These are phyloP conservation scores for Penicillium crustosum DNA, from an alignment of 2,329 filamentous ascomycete species.

Conservation along the genomic window DNA sequence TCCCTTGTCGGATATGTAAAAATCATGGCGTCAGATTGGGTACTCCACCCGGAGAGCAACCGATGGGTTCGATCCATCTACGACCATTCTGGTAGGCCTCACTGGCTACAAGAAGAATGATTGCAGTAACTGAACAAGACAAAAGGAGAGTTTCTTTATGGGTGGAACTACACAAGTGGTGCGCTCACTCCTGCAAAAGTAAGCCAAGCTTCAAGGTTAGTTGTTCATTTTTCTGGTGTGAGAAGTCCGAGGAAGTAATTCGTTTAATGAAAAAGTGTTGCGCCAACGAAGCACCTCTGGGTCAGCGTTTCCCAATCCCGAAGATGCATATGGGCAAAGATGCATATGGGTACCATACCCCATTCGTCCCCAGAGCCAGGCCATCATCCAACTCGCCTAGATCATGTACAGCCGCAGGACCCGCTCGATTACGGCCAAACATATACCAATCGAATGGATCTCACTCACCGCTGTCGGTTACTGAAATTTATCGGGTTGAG, in stretches of 20 bases:
- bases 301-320: not conserved
- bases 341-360: not conserved
- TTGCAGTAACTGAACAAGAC: not conserved
- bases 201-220: not conserved
- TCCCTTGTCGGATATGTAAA: not conserved
- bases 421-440: not conserved
- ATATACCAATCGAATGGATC: not conserved
- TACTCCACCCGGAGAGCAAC: not conserved
- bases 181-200: too few relatives aligned
- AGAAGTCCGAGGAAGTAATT: not conserved
- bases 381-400: too few relatives aligned
- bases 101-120: too few relatives aligned
- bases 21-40: constrained; percentile 6
- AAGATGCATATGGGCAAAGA: constrained; percentile 1
- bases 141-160: not conserved
- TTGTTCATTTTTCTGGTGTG: not conserved
- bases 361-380: not conserved
- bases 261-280: not conserved
- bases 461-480: not conserved
- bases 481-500: too few relatives aligned
- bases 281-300: not conserved
- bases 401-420: not conserved
- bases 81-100: not conserved
- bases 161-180: not conserved
- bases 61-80: constrained; percentile 9